These are phyloP conservation scores for Colletotrichum limetticola DNA, from an alignment of 2,329 filamentous ascomycete genomes.

Conservation along the genomic window DNA sequence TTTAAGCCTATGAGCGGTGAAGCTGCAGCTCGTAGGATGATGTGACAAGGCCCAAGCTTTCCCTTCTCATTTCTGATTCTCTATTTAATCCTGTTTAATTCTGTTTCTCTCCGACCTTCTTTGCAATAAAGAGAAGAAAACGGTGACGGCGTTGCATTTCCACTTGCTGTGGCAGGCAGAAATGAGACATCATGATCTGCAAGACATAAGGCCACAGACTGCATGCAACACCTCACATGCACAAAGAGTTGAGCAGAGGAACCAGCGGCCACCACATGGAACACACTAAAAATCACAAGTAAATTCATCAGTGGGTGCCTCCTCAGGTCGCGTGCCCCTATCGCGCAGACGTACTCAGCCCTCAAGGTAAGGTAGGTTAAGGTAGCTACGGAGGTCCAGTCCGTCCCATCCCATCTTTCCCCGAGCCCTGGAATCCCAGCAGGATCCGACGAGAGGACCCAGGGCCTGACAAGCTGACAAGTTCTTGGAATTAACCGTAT, in stretches of 20 bases:
- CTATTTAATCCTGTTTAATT: not conserved
- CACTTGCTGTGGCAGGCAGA: not conserved
- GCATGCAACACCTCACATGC: slow-evolving; percentile 4
- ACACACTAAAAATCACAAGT: not conserved
- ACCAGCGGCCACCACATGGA: not conserved
- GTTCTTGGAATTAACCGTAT: not conserved
- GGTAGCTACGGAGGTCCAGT: not conserved
- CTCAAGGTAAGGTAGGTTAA: not conserved
- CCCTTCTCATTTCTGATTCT: not conserved
- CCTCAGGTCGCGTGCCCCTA: slow-evolving; percentile 33
- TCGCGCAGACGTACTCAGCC: not conserved
- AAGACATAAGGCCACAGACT: not conserved
- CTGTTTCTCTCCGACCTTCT: not conserved
- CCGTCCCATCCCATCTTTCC: not conserved
- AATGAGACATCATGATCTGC: not conserved
- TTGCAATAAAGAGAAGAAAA: not conserved
- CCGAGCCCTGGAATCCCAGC: not conserved
- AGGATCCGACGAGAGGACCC: not conserved
- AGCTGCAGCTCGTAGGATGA: slow-evolving; percentile 14
- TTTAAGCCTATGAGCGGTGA: slow-evolving; percentile 17
- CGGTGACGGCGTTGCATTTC: not conserved
- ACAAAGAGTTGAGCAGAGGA: not conserved
- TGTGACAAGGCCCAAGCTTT: not conserved
- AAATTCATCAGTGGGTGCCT: not conserved
- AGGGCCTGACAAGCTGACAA: not conserved